Base-by-base conservation (phyloP, 2,329 filamentous ascomycete genomes). In the Exophiala xenobiotica region DNA sequence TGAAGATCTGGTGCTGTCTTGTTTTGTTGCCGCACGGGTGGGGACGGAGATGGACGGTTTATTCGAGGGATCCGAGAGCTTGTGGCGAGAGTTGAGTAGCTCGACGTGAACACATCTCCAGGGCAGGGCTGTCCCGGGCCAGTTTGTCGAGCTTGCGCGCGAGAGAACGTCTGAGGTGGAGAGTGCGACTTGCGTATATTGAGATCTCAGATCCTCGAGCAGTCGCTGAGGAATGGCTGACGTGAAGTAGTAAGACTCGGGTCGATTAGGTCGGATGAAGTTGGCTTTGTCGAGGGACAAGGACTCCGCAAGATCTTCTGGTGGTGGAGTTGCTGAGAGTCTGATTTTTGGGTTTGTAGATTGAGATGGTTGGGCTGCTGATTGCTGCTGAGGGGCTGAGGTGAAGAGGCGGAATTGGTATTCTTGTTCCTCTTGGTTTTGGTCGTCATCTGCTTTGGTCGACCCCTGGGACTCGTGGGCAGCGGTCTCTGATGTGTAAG, bases 391-490 rank as follows among this genome's bases (percentile, higher is more conserved):
- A 9, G 38, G 9, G 3, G 31, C 23, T 7, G 46, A 14, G 20
- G 45, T 49, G 43, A 61, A 61, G 6, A 61, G 51, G 12, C 58
- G 58, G 43, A 61, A 61, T 37, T 60, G 47, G 26, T 53, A 60
- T 29, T 51, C 47, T 37, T 50, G 43, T 33, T 59, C 57, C 31
- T 48, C 41, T 12, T 23, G 23, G 14, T 50, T 41, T 14, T 49
- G 19, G 37, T 26, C 11, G 37, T 26, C 29, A 22, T 11, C 18
- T n/a, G n/a, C n/a, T n/a, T n/a, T n/a, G n/a, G n/a, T n/a, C n/a
- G n/a, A n/a, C n/a, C n/a, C n/a, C n/a, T n/a, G n/a, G n/a, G n/a
- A n/a, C n/a, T n/a, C n/a, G n/a, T n/a, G n/a, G n/a, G n/a, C 5
- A 7, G 12, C n/a, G 3, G 31, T 6, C 6, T 38, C 6, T n/a